These are phyloP conservation scores for Amanita pseudoporphyria DNA, from an alignment of 768 basidiomycete species.

Conservation along the genomic window DNA sequence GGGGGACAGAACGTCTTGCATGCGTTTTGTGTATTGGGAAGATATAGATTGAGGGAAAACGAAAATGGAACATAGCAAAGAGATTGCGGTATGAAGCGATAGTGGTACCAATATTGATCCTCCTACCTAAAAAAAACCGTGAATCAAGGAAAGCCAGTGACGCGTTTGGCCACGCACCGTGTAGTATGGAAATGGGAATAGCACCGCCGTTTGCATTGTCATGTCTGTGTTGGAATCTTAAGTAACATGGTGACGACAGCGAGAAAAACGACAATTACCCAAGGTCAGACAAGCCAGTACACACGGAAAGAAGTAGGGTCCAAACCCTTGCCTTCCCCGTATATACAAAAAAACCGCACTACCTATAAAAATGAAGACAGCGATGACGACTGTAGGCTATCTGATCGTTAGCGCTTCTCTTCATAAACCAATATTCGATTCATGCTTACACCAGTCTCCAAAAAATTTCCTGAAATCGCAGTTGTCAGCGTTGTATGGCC, in stretches of 20 bases:
- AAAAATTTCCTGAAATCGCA: conserved; percentile 41
- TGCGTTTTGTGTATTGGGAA: conserved; percentile 40
- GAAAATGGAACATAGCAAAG: conserved; percentile 39
- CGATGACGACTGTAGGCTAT: conserved; percentile 50
- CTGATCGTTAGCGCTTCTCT: not conserved
- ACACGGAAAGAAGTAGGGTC: conserved; percentile 48
- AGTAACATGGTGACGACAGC: not conserved
- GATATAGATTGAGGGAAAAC: conserved; percentile 61
- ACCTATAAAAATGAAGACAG: conserved; percentile 55
- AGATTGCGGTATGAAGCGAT: conserved; percentile 45
- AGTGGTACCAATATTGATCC: conserved; percentile 45
- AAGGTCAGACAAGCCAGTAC: conserved; percentile 53
- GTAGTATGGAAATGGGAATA: conserved; percentile 65
- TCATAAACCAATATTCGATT: not conserved
- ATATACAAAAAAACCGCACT: conserved; percentile 47
- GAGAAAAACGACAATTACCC: conserved; percentile 25
- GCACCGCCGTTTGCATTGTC: conserved; percentile 41
- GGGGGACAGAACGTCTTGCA: conserved; percentile 39
- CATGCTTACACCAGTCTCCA: conserved; percentile 36
- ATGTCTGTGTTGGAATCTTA: conserved; percentile 35
- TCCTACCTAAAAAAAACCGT: conserved; percentile 31
- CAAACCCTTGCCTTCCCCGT: conserved; percentile 50
- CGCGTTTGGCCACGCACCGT: conserved; percentile 18
- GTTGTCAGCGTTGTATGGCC: conserved; percentile 26
- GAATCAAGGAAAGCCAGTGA: not conserved